A percentile compares a stretch with the other conserved stretches of the same genome.
These are phyloP conservation scores for Micractinium sp. DNA, from an alignment of 139 green algal genomes.

Conservation along the genomic window DNA sequence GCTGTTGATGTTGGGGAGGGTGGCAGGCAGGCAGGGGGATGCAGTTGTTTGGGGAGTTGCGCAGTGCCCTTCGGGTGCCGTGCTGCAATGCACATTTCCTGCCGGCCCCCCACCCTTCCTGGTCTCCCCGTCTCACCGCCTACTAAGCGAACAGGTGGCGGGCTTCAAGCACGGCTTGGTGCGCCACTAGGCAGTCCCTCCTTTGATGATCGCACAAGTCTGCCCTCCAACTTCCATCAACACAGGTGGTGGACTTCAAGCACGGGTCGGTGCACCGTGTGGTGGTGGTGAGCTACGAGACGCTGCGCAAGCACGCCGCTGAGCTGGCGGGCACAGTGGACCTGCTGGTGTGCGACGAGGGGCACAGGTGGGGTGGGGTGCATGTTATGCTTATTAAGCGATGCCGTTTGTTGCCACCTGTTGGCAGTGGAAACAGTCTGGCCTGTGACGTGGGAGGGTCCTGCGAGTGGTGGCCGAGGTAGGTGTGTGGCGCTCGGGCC, in stretches of 20 bases:
- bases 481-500: too few species aligned
- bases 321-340: conserved; percentile 64
- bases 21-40: neutral
- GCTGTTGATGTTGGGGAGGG: neutral
- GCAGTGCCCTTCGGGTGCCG: neutral
- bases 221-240: neutral
- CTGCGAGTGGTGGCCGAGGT: too few species aligned
- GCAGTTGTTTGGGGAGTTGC: neutral
- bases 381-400: too few species aligned
- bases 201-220: too few species aligned
- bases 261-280: conserved; percentile 35
- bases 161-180: too few species aligned
- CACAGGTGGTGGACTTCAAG: conserved; percentile 61
- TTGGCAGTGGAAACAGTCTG: too few species aligned
- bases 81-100: too few species aligned
- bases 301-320: conserved; percentile 60
- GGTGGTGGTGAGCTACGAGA: conserved; percentile 52
- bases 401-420: neutral
- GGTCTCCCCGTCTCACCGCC: too few species aligned
- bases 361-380: conserved; percentile 71
- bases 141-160: too few species aligned
- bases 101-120: too few species aligned
- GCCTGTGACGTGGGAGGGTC: too few species aligned
- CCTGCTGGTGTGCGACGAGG: conserved; percentile 89
- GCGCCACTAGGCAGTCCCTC: too few species aligned